Evolutionary conservation across 2,329 filamentous ascomycete genomes (phyloP).

Genomic region (Aureobasidium subglaciale): DNA sequence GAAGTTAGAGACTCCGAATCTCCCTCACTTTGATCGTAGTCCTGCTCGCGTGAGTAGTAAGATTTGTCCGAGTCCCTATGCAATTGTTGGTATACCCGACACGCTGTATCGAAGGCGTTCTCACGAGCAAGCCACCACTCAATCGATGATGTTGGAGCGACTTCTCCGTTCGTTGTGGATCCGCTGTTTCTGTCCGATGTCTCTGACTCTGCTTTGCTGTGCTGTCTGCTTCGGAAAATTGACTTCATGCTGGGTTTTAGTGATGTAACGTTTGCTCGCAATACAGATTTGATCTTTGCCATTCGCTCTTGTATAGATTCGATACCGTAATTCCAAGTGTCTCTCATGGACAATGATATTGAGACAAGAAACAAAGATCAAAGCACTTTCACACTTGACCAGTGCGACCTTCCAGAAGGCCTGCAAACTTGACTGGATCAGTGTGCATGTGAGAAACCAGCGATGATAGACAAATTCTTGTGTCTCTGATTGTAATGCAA

Average conservation of each 20-base stretch:
- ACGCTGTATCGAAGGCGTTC: not conserved
- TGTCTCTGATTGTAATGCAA: too few relatives aligned
- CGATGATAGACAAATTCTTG: too few relatives aligned
- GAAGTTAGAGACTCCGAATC: not conserved
- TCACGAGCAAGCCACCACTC: not conserved
- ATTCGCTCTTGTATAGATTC: too few relatives aligned
- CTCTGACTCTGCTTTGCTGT: not conserved
- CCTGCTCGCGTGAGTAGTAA: not conserved
- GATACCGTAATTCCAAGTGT: too few relatives aligned
- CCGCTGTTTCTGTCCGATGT: not conserved
- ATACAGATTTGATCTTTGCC: too few relatives aligned
- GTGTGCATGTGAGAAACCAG: too few relatives aligned
- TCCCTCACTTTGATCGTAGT: not conserved
- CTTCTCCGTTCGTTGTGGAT: not conserved
- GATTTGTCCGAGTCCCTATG: not conserved
- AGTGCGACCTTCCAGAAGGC: too few relatives aligned
- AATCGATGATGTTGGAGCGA: not conserved
- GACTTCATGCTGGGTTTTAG: not conserved
- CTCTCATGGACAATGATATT: too few relatives aligned
- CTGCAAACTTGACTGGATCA: too few relatives aligned
- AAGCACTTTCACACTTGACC: too few relatives aligned
- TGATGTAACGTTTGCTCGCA: too few relatives aligned
- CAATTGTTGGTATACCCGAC: not conserved
- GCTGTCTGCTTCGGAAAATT: not conserved
- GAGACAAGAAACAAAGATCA: too few relatives aligned